phyloP scores from a whole-genome alignment of 1,284 basidiomycete species.

The Ceratobasidium sp. region DNA sequence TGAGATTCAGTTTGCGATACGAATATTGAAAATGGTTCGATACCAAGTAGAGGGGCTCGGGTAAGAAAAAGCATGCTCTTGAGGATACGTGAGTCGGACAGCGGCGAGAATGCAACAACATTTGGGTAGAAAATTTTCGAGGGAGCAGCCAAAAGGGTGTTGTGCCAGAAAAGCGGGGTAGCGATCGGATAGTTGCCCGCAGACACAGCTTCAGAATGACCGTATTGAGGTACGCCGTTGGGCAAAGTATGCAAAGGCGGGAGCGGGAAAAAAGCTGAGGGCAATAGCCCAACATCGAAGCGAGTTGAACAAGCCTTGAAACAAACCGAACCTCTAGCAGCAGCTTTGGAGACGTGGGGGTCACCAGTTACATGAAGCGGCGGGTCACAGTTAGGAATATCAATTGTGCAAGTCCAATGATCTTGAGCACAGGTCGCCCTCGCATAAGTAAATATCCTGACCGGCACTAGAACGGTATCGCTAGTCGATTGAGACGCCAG shows the following conservation, averaged over 20 bases:
- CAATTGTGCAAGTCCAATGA: slow-evolving; percentile 62
- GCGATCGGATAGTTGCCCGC: slow-evolving; percentile 69
- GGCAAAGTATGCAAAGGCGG: slow-evolving; percentile 25
- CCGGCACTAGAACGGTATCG: background rate
- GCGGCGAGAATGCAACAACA: slow-evolving; percentile 60
- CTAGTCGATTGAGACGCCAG: slow-evolving; percentile 51
- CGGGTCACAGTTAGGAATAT: slow-evolving; percentile 62
- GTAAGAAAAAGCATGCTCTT: slow-evolving; percentile 75
- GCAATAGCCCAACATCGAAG: slow-evolving; percentile 64
- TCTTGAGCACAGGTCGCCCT: background rate
- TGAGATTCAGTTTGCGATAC: slow-evolving; percentile 63
- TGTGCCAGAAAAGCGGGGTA: slow-evolving; percentile 73
- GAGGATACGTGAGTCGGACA: slow-evolving; percentile 55
- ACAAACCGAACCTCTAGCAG: slow-evolving; percentile 71
- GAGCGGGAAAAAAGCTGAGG: slow-evolving; percentile 41
- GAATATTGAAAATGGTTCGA: slow-evolving; percentile 71
- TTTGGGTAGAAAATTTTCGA: slow-evolving; percentile 66
- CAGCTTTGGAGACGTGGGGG: slow-evolving; percentile 61
- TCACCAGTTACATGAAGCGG: slow-evolving; percentile 63
- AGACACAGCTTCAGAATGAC: slow-evolving; percentile 54
- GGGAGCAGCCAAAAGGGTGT: slow-evolving; percentile 55
- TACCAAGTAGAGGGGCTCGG: slow-evolving; percentile 70
- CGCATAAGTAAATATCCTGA: slow-evolving; percentile 11
- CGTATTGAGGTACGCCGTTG: slow-evolving; percentile 45
- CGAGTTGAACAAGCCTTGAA: slow-evolving; percentile 68